A percentile compares a stretch with the other conserved stretches of the same genome.
phyloP scores from a whole-genome alignment of 116 monocot species.

The Iris pallida region DNA sequence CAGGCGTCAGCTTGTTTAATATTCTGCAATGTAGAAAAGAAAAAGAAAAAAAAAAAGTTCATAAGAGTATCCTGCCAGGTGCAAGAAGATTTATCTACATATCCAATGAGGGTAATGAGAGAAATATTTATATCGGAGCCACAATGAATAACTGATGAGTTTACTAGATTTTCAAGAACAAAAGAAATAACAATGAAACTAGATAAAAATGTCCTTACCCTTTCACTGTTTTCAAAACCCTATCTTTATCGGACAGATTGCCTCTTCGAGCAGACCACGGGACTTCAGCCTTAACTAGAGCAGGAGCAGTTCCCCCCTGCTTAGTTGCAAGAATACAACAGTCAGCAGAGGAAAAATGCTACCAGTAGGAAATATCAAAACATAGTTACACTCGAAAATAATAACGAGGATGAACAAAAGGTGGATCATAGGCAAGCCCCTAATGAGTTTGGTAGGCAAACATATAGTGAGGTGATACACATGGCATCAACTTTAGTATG shows the following conservation, averaged over 20 bases:
- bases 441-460: neutral
- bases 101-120: too few species aligned
- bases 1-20: slow-evolving; percentile 91
- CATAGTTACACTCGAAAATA: neutral
- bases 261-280: slow-evolving; percentile 79
- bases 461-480: neutral
- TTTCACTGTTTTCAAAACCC: slow-evolving; percentile 85
- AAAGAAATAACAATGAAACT: neutral
- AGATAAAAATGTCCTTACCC: slow-evolving; percentile 43
- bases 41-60: neutral
- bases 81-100: neutral
- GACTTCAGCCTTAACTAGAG: slow-evolving; percentile 79
- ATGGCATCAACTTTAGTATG: too few species aligned
- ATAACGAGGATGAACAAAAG: neutral
- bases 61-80: neutral
- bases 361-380: neutral
- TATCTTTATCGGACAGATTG: slow-evolving; percentile 68
- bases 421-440: neutral
- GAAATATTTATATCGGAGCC: too few species aligned
- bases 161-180: neutral
- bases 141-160: too few species aligned
- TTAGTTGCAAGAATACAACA: slow-evolving; percentile 12
- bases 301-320: slow-evolving; percentile 42
- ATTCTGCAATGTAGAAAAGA: slow-evolving; percentile 44
- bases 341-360: neutral